phyloP scores from a whole-genome alignment of 2,329 filamentous ascomycete genomes.

The Alternaria triticina region DNA sequence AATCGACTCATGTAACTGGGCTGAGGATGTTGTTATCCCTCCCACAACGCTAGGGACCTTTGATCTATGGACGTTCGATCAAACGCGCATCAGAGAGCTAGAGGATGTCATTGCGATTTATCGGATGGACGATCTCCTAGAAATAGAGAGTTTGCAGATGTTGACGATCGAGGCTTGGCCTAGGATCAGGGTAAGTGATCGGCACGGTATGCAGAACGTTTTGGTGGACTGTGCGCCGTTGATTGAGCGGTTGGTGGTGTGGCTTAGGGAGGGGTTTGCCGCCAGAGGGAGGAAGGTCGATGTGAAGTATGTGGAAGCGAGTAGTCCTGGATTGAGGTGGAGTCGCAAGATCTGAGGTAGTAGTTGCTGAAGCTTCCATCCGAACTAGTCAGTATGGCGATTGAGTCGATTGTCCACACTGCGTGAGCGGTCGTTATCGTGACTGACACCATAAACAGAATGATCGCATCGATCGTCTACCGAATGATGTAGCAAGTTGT shows the following conservation, averaged over 20 bases:
- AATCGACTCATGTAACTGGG: background rate
- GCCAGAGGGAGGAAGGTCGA: background rate
- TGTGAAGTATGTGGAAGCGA: constrained; percentile 1
- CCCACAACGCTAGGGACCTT: background rate
- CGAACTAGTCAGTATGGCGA: background rate
- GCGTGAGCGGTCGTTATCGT: too few species aligned
- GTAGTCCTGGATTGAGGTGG: background rate
- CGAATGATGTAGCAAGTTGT: background rate
- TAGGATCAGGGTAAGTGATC: background rate
- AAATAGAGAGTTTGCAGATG: background rate
- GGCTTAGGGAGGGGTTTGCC: constrained; percentile 3
- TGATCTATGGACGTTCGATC: background rate
- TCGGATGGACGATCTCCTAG: background rate
- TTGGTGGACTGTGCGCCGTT: constrained; percentile 2
- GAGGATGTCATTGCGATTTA: background rate
- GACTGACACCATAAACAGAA: too few species aligned
- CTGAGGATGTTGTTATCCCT: background rate
- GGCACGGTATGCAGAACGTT: background rate
- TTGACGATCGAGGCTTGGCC: constrained; percentile 11
- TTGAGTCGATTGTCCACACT: too few species aligned
- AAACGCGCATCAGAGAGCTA: background rate
- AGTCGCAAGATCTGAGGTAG: background rate
- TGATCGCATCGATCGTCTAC: background rate
- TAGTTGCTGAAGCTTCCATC: background rate
- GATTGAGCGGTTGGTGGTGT: background rate